These are phyloP conservation scores for Fusarium fujikuroi DNA, from an alignment of 2,329 filamentous ascomycete genomes.

Conservation along the genomic window DNA sequence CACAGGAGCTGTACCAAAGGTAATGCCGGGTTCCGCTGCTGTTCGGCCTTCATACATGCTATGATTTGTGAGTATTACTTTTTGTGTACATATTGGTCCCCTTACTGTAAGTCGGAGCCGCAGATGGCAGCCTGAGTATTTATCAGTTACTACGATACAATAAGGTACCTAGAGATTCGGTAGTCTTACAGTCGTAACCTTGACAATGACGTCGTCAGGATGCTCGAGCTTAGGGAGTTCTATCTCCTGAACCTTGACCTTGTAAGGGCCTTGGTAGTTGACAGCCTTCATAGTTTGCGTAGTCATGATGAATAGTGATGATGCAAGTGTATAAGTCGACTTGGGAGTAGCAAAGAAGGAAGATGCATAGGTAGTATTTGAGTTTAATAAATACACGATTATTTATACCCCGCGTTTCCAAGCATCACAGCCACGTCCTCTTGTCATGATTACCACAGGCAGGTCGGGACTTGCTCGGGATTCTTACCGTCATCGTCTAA, in stretches of 20 bases:
- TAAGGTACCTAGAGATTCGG: not conserved
- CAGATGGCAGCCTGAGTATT: conserved; percentile 58
- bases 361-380: not conserved
- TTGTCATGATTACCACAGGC: not conserved
- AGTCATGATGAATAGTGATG: conserved; percentile 30
- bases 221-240: conserved; percentile 68
- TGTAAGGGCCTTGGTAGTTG: conserved; percentile 70
- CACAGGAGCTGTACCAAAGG: conserved; percentile 58
- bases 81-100: not conserved
- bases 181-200: conserved; percentile 68
- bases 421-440: conserved; percentile 9
- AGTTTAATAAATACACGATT: not conserved
- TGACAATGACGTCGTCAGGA: conserved; percentile 72
- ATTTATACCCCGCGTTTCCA: conserved; percentile 28
- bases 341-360: not conserved
- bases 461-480: conserved; percentile 25
- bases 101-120: conserved; percentile 61
- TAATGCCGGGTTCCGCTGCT: conserved; percentile 69
- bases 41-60: conserved; percentile 75
- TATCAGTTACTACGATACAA: not conserved
- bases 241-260: conserved; percentile 71
- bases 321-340: not conserved
- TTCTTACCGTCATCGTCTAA: conserved; percentile 10
- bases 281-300: conserved; percentile 66
- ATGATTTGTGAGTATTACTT: conserved; percentile 18